Base-by-base conservation (phyloP, 192 early-diverging fungal genomes). In the Podila minutissima region DNA sequence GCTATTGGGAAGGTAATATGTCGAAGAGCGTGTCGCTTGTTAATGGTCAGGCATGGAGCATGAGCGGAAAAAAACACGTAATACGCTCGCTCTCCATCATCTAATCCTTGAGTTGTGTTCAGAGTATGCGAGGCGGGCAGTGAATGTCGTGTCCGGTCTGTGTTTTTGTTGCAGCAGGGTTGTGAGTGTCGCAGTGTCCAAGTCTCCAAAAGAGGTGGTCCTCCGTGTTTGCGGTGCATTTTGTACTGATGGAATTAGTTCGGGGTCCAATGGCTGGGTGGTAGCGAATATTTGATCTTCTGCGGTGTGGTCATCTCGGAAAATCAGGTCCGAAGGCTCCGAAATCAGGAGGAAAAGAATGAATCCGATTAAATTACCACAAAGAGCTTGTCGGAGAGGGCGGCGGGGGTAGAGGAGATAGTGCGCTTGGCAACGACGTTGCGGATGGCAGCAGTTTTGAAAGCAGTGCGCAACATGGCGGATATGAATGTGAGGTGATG, bases 321-420 rank as follows among this genome's bases (percentile, higher is more conserved):
- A 37, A 71, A 78, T 78, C 68, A 70, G n/a, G 75, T 71, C 75
- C 74, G 74, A 61, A 50, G 57, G 26, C 46, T 33, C 28, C 28
- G 62, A 61, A 37, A 31, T 74, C 24, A n/a, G 58, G 22, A 59
- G 19, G 53, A 70, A 58, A 5, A 32, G n/a, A 61, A 17, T 41
- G 22, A 55, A 62, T 50, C 65, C 5, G 37, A 9, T 46, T 22
- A 50, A 46, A 58, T 64, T 90, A 90, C 89, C 82, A 90, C 83
- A 83, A 89, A 90, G 29, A 90, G 67, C 62, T 88, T 83, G 62
- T 90, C 89, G 28, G 88, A 89, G 24, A 84, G 66, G 37, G 82
- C 83, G 35, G 76, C 73, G 64, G 72, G 74, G 33, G 88, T 82
- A 24, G 85, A 74, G 26, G 75, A 62, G 63, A 89, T 78, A 58